Evolutionary conservation across 2,329 filamentous ascomycete genomes (phyloP), one percentile per base, ranked within the genome.

Genomic region (Fusarium redolens): DNA sequence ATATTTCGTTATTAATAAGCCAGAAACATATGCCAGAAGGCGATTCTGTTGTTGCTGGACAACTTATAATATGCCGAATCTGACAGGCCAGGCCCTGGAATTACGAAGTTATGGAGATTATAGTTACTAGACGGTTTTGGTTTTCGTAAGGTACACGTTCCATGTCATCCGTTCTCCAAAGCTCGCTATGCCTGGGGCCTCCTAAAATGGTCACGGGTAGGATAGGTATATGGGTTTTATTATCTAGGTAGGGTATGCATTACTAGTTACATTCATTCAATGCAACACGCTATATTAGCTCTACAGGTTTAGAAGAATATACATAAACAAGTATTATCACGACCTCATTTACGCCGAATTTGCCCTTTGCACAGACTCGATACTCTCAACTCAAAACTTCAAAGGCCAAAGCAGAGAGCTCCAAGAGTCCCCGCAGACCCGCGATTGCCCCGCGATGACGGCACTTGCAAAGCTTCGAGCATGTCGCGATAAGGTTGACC

Each of bases 381-480:
- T 28, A 28, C 31, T 28, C 25, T 37, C 48, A 43, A 30, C 31
- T 35, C 48, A 18, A 14, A 51, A 17, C 17, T 22, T 18, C 31
- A 18, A 37, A 37, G 14, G 7, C 14, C 35, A 37, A 17, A 9
- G 8, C 15, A 25, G 47, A 48, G 45, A 33, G 47, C 47, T 13
- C n/a, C 30, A 33, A 9, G 14, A 22, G 22, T 45, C 20, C 47
- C 38, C 38, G 7, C 47, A 25, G 20, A 56, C 58, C 48, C 48
- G 48, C 40, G 20, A 61, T 62, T 41, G 61, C 56, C 43, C 56
- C 28, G 43, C 61, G 35, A 48, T 40, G 13, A 44, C 37, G 58
- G 41, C 33, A 35, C 44, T 38, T 63, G 61, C 61, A 45, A 43
- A 28, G 25, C 28, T 54, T 44, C 38, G 37, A 40, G 7, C 20